These are phyloP conservation scores for Gossypium bickii DNA, from an alignment of 345 rosid species.

Conservation along the genomic window DNA sequence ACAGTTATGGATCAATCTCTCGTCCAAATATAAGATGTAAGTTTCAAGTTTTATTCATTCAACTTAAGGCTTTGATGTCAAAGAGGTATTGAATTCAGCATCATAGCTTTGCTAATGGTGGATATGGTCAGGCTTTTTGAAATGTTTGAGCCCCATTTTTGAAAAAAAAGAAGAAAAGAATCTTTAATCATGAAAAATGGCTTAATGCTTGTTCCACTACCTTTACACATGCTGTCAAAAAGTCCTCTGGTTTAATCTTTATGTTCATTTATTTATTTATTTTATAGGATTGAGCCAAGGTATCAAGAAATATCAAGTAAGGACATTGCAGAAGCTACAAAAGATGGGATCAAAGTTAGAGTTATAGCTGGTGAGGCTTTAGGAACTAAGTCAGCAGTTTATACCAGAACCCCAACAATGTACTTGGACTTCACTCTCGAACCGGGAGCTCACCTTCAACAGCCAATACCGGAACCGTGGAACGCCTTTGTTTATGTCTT, in stretches of 20 bases:
- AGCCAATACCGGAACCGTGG: conserved; percentile 59
- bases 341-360: conserved; percentile 63
- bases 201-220: conserved; percentile 21
- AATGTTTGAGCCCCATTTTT: background rate
- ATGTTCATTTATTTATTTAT: background rate
- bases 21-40: conserved; percentile 76
- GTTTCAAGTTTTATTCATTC: background rate
- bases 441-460: conserved; percentile 58
- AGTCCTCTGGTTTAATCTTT: background rate
- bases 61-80: background rate
- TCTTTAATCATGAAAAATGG: conserved; percentile 14
- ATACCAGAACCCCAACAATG: conserved; percentile 91
- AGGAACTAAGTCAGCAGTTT: conserved; percentile 63
- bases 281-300: conserved; percentile 69
- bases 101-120: background rate
- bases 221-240: conserved; percentile 10
- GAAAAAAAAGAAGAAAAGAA: background rate
- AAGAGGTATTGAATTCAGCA: conserved; percentile 10
- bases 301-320: conserved; percentile 70
- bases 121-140: background rate
- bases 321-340: conserved; percentile 57
- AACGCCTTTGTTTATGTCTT: conserved; percentile 67
- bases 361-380: conserved; percentile 86
- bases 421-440: conserved; percentile 75
- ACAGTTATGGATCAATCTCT: conserved; percentile 88